Base-by-base conservation (phyloP, 805 yeast species). In the Candida manassasensis region DNA sequence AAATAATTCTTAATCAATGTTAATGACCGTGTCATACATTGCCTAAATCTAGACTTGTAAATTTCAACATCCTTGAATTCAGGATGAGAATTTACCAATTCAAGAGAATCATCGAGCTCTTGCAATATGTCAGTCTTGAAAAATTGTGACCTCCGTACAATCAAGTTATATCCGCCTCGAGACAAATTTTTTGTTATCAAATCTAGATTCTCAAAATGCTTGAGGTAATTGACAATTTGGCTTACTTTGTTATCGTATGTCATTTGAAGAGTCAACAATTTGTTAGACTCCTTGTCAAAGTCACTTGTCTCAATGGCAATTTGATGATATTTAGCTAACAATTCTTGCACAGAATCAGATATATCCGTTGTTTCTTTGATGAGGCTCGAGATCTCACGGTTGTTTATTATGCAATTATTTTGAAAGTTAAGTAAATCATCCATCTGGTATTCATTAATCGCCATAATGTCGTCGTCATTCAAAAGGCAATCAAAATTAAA, bases 1-100 rank as follows among this genome's bases (percentile, higher is more conserved):
- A 84, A 58, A 51, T 80, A 86, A 48, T 81, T 84, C 43, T 81
- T 73, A 11, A 87, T 75, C 40, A 90, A 63, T 0, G 93, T 78
- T 31, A 87, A 67, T 1, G 94, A 81, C 39, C 96, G 71, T 1
- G 89, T 79, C 71, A 87, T 69, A 49, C 96, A 85, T 48, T 85
- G 94, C 42, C 84, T 76, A 60, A 85, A 86, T 39, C 89, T 73
- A 43, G 79, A 75, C 32, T 71, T 72, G 53, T 84, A 87, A 2
- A 76, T 51, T 18, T 79, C 90, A 8, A 75, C 64, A 36, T 88
- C 95, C 50, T 75, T 79, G 49, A 83, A 82, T 80, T 67, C 30
- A 16, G 41, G 39, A 29, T 40, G 35, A 6, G 21, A 9, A 13
- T 38, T 25, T 8, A 55, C 40, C 52, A 85, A 89, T 2, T 50